Percentiles rank a stretch among this genome's conserved stretches.
Conservation (phyloP, 805 yeast genomes). For the Cyberlindnera nakhonratchasimensis region DNA sequence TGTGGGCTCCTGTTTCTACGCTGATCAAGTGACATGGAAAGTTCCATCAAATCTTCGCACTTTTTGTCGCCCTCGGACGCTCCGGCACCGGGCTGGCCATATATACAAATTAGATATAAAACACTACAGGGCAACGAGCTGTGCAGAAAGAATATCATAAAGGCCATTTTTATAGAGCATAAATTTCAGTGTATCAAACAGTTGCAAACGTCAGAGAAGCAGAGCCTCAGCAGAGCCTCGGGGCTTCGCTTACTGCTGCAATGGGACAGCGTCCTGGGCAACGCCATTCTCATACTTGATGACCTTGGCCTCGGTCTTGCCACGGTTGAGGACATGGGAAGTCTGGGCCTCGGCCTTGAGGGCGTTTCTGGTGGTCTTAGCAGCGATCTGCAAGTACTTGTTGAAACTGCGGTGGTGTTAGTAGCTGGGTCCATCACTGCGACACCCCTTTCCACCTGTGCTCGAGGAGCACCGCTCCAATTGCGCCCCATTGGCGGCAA, state of each 20-base stretch:
- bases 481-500: not conserved
- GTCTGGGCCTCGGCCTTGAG: slow-evolving; percentile 83
- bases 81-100: too few relatives aligned
- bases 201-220: too few relatives aligned
- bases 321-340: slow-evolving; percentile 65
- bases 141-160: slow-evolving; percentile 2
- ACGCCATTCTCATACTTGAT: slow-evolving; percentile 71
- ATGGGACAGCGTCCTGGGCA: slow-evolving; percentile 34
- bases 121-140: too few relatives aligned
- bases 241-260: slow-evolving; percentile 24
- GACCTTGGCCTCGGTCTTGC: slow-evolving; percentile 67
- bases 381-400: slow-evolving; percentile 88
- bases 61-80: too few relatives aligned
- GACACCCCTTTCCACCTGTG: not conserved
- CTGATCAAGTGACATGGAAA: too few relatives aligned
- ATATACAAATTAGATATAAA: too few relatives aligned
- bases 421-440: not conserved
- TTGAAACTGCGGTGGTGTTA: slow-evolving; percentile 48
- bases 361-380: slow-evolving; percentile 81
- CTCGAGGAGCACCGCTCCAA: not conserved
- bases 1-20: too few relatives aligned
- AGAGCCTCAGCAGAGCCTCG: not conserved
- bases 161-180: not conserved
- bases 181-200: not conserved
- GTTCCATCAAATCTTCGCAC: too few relatives aligned